phyloP scores from a whole-genome alignment of 768 basidiomycete species.

The Austroboletus eburneus region DNA sequence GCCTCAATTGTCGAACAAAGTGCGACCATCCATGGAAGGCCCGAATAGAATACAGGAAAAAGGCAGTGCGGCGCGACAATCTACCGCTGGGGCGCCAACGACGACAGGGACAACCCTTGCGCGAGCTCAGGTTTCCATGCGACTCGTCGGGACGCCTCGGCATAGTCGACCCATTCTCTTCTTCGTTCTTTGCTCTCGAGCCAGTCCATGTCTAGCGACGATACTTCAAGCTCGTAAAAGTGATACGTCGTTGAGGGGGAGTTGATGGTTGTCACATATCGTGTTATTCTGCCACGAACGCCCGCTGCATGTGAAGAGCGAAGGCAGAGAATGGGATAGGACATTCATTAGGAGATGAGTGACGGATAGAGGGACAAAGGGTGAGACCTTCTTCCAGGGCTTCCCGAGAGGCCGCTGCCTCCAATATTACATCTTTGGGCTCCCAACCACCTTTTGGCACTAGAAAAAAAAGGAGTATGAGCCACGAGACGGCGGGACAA shows the following conservation, averaged over 20 bases:
- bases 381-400: conserved; percentile 96
- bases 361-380: conserved; percentile 73
- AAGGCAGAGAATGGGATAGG: conserved; percentile 37
- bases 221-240: conserved; percentile 86
- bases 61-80: conserved; percentile 6
- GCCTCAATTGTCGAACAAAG: conserved; percentile 15
- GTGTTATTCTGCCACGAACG: conserved; percentile 81
- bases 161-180: conserved; percentile 87
- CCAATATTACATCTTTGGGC: conserved; percentile 71
- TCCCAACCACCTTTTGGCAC: conserved; percentile 96
- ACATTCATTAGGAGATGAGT: conserved; percentile 64
- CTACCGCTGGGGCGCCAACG: conserved; percentile 58
- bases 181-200: conserved; percentile 73
- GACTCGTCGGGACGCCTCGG: conserved; percentile 69
- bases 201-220: conserved; percentile 74
- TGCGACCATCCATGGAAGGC: conserved; percentile 7
- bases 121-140: conserved; percentile 85
- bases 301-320: conserved; percentile 55
- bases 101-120: conserved; percentile 68
- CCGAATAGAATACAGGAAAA: conserved; percentile 9
- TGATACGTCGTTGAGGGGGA: conserved; percentile 80
- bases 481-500: neutral
- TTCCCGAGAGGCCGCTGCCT: conserved; percentile 87
- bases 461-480: conserved; percentile 29
- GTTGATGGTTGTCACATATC: conserved; percentile 79